These are phyloP conservation scores for Dovyalis caffra DNA, from an alignment of 345 rosid species.

Conservation along the genomic window DNA sequence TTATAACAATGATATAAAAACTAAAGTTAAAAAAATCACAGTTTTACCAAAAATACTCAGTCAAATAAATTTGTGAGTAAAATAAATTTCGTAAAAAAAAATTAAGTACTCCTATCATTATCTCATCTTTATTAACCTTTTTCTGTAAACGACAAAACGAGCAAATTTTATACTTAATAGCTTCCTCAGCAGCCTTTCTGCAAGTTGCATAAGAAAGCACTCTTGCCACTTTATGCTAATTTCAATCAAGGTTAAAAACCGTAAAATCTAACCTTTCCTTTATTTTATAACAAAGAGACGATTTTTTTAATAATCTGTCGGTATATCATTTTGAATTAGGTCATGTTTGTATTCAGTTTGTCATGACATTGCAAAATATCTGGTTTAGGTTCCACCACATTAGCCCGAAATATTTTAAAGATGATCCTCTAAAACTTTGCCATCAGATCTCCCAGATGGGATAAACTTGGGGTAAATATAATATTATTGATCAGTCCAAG, in stretches of 20 bases:
- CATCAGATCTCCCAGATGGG: neutral
- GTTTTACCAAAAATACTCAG: too few species aligned
- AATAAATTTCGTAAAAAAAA: too few species aligned
- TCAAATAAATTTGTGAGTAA: too few species aligned
- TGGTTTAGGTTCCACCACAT: neutral
- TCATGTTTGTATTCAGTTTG: neutral
- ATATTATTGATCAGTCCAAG: neutral
- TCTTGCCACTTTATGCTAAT: constrained; percentile 23
- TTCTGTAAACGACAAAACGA: constrained; percentile 24
- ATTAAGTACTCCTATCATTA: too few species aligned
- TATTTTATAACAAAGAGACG: neutral
- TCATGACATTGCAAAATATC: neutral
- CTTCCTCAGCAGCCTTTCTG: constrained; percentile 16
- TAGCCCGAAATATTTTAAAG: neutral
- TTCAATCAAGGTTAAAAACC: constrained; percentile 9
- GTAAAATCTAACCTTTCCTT: neutral
- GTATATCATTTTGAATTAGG: neutral
- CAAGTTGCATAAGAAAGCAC: constrained; percentile 34
- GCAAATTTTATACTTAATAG: constrained; percentile 11
- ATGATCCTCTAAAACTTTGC: neutral
- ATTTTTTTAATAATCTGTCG: neutral
- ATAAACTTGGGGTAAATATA: neutral
- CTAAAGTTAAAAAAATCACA: too few species aligned
- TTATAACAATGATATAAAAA: too few species aligned
- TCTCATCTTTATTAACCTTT: constrained; percentile 1